Conservation (phyloP, 805 yeast genomes). For the Clavispora carvajalis region DNA sequence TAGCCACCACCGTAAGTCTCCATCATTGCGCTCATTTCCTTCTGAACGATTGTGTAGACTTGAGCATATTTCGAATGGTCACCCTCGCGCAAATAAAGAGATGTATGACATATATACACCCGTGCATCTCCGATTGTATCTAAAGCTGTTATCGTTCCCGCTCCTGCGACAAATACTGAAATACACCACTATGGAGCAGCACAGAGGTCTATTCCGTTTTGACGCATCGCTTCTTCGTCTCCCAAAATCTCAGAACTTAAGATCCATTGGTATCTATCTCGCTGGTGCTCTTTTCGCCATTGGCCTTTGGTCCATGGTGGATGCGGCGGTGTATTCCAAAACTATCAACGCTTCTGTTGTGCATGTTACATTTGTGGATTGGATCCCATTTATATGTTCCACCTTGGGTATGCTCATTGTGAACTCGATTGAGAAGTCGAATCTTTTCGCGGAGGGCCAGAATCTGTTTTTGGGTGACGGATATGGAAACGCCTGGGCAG, state of each 20-base stretch:
- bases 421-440: conserved; percentile 65
- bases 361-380: conserved; percentile 87
- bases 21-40: too few species aligned
- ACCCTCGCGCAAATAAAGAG: too few species aligned
- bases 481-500: conserved; percentile 78
- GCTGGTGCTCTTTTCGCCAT: conserved; percentile 74
- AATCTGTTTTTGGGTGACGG: conserved; percentile 39
- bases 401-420: conserved; percentile 84
- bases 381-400: conserved; percentile 91
- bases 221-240: conserved; percentile 47
- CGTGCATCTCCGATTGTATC: not conserved
- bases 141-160: not conserved
- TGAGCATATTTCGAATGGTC: too few species aligned
- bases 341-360: conserved; percentile 80
- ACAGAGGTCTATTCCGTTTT: conserved; percentile 58
- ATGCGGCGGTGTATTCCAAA: conserved; percentile 81
- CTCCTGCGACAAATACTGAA: not conserved
- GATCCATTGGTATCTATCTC: conserved; percentile 72
- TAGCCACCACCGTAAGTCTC: too few species aligned
- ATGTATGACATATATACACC: not conserved
- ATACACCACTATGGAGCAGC: conserved; percentile 30
- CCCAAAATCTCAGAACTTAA: conserved; percentile 65
- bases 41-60: too few species aligned
- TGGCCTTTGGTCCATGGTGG: conserved; percentile 87
- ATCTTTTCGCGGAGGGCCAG: conserved; percentile 41